These are phyloP conservation scores for Pulveroboletus ravenelii DNA, from an alignment of 768 basidiomycete genomes.

Conservation along the genomic window DNA sequence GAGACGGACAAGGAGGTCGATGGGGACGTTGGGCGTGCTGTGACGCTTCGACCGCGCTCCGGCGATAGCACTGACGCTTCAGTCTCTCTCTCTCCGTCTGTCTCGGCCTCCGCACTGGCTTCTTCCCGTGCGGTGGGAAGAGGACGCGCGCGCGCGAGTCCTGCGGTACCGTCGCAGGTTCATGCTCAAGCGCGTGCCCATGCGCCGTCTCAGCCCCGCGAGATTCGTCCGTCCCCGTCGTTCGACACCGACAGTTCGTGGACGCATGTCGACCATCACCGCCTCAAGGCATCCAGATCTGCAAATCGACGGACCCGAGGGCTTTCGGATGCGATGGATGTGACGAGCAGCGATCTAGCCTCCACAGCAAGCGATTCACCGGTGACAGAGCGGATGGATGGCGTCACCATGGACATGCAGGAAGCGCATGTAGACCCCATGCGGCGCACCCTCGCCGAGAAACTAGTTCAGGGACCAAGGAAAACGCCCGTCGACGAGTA, in stretches of 20 bases:
- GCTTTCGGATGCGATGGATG: constrained; percentile 28
- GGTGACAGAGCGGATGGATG: constrained; percentile 30
- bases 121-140: background rate
- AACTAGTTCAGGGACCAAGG: constrained; percentile 56
- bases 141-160: constrained; percentile 6
- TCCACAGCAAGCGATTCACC: constrained; percentile 46
- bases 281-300: constrained; percentile 8
- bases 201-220: constrained; percentile 11
- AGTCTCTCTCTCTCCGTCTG: background rate
- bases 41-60: background rate
- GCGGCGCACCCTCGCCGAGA: constrained; percentile 52
- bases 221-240: constrained; percentile 16
- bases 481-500: constrained; percentile 72
- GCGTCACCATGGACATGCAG: constrained; percentile 29
- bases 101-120: background rate
- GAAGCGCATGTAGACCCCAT: constrained; percentile 23
- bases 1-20: constrained; percentile 12
- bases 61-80: constrained; percentile 20
- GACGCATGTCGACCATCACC: constrained; percentile 62
- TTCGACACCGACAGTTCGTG: constrained; percentile 58
- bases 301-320: constrained; percentile 4
- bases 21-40: background rate
- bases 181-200: constrained; percentile 12
- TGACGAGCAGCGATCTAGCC: constrained; percentile 48
- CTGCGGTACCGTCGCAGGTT: constrained; percentile 14